A percentile compares a stretch with the other conserved stretches of the same genome.
These are phyloP conservation scores for Kazachstania viticola DNA, from an alignment of 805 yeast genomes.

Conservation along the genomic window DNA sequence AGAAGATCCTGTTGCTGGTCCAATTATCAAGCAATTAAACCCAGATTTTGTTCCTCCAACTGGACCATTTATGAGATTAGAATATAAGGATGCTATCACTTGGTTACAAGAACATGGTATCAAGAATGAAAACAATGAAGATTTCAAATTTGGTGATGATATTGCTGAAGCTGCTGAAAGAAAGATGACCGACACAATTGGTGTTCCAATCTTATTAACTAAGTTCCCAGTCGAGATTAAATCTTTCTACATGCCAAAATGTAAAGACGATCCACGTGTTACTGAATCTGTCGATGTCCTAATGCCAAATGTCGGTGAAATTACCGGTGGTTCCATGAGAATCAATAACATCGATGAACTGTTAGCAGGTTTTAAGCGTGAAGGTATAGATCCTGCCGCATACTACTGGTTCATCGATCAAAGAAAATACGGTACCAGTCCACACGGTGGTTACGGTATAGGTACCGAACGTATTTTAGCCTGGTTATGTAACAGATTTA, in stretches of 20 bases:
- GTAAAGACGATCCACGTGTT: slow-evolving; percentile 81
- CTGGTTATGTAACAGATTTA: slow-evolving; percentile 94
- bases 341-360: slow-evolving; percentile 72
- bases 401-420: slow-evolving; percentile 96
- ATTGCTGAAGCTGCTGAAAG: slow-evolving; percentile 99
- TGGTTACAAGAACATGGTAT: slow-evolving; percentile 96
- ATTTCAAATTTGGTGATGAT: slow-evolving; percentile 94
- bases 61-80: slow-evolving; percentile 83
- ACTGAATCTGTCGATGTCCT: slow-evolving; percentile 97
- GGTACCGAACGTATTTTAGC: slow-evolving; percentile 98
- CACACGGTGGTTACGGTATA: slow-evolving; percentile 98
- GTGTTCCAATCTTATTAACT: slow-evolving; percentile 82
- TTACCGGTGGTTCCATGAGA: slow-evolving; percentile 99
- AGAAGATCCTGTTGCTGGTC: slow-evolving; percentile 88
- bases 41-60: slow-evolving; percentile 78
- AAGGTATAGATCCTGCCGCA: slow-evolving; percentile 65
- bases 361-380: slow-evolving; percentile 85
- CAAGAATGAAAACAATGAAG: slow-evolving; percentile 87
- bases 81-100: slow-evolving; percentile 79
- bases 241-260: slow-evolving; percentile 95
- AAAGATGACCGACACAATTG: slow-evolving; percentile 91
- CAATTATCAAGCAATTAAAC: slow-evolving; percentile 81
- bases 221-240: slow-evolving; percentile 96
- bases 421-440: slow-evolving; percentile 93
- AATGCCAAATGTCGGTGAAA: slow-evolving; percentile 99